Base-by-base conservation (phyloP, 495 filamentous ascomycete genomes). In the Hypoxylon lenormandii region DNA sequence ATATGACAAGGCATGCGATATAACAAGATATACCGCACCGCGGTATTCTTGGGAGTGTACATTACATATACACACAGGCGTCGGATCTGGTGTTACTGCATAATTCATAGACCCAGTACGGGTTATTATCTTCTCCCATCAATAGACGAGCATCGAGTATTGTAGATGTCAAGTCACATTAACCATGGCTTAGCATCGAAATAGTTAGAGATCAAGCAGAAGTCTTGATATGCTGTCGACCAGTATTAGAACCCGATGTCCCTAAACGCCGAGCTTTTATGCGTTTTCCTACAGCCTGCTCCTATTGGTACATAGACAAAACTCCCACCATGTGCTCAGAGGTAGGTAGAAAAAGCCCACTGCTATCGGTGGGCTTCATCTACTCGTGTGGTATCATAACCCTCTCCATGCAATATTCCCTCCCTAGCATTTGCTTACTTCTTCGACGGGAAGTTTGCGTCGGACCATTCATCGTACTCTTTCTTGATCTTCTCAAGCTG, bases 401-500 rank as follows among this genome's bases (percentile, higher is more conserved):
- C 47, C 47, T 46, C 18, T 43, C 40, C 16, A 22, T 45, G 42
- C 19, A 5, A 36, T 36, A n/a, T 58, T 7, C 36, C 30, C 36
- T 33, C 46, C 8, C 18, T 28, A 5, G 48, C 18, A 33, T 12
- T n/a, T 3, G 10, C 52, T 58, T 66, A 52, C 45, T 60, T 70
- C 49, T 68, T 67, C 40, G 77, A 59, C 5, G 70, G 53, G 56
- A 76, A 76, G 36, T 81, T 78, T 18, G 84, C 80, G 43, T 84
- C 79, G 70, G 86, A 86, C 84, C 91, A 93, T 57, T 90, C 90
- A 4, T 86, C 85, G 71, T 92, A 95, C 53, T 96, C 91, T 71
- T 87, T 90, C 75, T 88, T 86, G 62, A 96, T 87, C 54, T 89
- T 82, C 67, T 88, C 88, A 23, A 98, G 75, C 74, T 97, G 90